These are phyloP conservation scores for Lactuca sativa DNA, from an alignment of 129 eudicot species.

Conservation along the genomic window DNA sequence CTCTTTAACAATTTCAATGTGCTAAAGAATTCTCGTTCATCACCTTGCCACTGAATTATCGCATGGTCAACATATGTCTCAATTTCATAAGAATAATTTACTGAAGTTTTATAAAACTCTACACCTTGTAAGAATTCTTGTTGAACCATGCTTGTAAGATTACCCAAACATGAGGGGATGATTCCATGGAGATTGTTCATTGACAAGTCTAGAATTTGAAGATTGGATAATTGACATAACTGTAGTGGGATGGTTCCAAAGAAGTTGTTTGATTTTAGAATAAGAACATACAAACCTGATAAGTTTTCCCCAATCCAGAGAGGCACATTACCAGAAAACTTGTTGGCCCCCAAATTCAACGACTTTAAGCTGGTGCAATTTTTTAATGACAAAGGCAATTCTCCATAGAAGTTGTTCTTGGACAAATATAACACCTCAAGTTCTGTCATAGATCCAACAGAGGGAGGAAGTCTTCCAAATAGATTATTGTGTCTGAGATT, in stretches of 20 bases:
- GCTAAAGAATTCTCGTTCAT: not conserved
- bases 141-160: not conserved
- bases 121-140: not conserved
- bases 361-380: not conserved
- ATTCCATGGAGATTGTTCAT: slow-evolving; percentile 21
- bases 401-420: slow-evolving; percentile 27
- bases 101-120: not conserved
- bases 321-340: slow-evolving; percentile 28
- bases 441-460: not conserved
- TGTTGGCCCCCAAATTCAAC: slow-evolving; percentile 7
- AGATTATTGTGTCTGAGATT: not conserved
- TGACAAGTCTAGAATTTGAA: slow-evolving; percentile 33
- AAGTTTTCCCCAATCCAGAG: slow-evolving; percentile 29
- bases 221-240: not conserved
- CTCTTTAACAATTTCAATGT: not conserved
- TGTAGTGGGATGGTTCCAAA: not conserved
- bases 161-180: not conserved
- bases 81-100: not conserved
- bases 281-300: not conserved
- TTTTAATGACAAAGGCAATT: not conserved
- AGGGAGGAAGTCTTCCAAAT: not conserved
- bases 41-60: not conserved
- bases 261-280: not conserved
- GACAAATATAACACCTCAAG: not conserved
- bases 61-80: not conserved